Percentiles rank a stretch among this genome's conserved stretches.
These are phyloP conservation scores for Ceratocystis cacaofunesta DNA, from an alignment of 2,329 filamentous ascomycete genomes.

Conservation along the genomic window DNA sequence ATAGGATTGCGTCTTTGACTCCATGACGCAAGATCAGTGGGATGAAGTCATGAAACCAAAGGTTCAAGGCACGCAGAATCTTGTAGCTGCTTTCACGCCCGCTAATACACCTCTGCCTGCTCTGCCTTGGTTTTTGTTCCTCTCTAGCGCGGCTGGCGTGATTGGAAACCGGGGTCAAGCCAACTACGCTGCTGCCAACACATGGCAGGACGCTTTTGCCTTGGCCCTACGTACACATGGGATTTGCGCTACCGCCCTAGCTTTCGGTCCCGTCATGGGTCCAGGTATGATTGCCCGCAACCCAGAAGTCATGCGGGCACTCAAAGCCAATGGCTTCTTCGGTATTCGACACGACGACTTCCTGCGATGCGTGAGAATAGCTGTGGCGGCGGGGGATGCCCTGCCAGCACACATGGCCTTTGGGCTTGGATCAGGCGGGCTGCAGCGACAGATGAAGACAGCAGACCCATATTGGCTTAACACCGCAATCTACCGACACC, in stretches of 20 bases:
- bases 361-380: constrained; percentile 32
- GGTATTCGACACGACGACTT: constrained; percentile 38
- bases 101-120: constrained; percentile 26
- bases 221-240: constrained; percentile 25
- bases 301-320: constrained; percentile 31
- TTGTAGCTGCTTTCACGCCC: constrained; percentile 23
- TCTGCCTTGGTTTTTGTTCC: constrained; percentile 15
- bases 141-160: constrained; percentile 27
- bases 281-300: constrained; percentile 40
- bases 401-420: constrained; percentile 36
- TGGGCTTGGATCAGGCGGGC: constrained; percentile 39
- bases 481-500: constrained; percentile 33
- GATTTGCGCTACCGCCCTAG: constrained; percentile 33
- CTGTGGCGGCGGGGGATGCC: constrained; percentile 26
- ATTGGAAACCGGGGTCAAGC: constrained; percentile 43
- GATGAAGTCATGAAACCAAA: constrained; percentile 24
- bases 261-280: constrained; percentile 39
- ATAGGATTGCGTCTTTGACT: constrained; percentile 23
- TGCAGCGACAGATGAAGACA: constrained; percentile 36
- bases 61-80: constrained; percentile 28
- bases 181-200: constrained; percentile 43
- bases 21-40: constrained; percentile 27
- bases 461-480: constrained; percentile 40
- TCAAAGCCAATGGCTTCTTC: constrained; percentile 39
- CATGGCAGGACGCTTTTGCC: constrained; percentile 36